Evolutionary conservation across 73 alveolate genomes (phyloP), one percentile per base, ranked within the genome.

Genomic region (Stentor coeruleus): DNA sequence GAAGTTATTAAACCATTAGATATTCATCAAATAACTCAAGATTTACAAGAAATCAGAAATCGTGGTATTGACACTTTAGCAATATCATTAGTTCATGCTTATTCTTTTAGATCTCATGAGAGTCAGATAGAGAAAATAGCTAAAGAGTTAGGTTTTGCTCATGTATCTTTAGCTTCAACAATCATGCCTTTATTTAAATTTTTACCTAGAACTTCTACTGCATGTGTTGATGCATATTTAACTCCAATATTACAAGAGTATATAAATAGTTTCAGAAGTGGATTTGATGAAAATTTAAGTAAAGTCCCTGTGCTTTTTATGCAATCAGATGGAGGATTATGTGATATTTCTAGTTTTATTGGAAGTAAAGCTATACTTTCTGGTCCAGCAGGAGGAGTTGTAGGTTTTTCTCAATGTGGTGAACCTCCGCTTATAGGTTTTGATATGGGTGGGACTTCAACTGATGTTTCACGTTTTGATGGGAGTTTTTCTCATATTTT

Each of bases 371-470:
- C 97, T 11, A 88, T 93, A 42, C 91, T 95, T 37, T 91, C 96
- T 42, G 98, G 99, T 20, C 98, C 98, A 58, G 98, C 99, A 11
- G 99, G 98, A 3, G 98, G 98, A 38, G 98, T 95, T n/a, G 91
- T 95, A 0, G 99, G 97, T 31, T 93, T 58, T 37, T 41, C 95
- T 39, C 74, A 88, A 81, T 58, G 11, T 35, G 85, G 26, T 42
- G 76, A 57, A 26, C 80, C 84, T 87, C 87, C 96, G 80, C 88
- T 87, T 26, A 89, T 95, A 3, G 99, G 98, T 3, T 95, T 95
- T 74, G 99, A 95, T 82, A 95, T 95, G 99, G 99, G 99, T 11
- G 99, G 99, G n/a, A 95, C 99, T 14, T 95, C 99, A 37, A 95
- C 99, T 30, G 99, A 95, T 85, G 99, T 95, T 11, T 89, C 95